Evolutionary conservation across 192 early-diverging fungal species (phyloP), one percentile per base, ranked within the genome.

Genomic region (Paraglomus brasilianum): DNA sequence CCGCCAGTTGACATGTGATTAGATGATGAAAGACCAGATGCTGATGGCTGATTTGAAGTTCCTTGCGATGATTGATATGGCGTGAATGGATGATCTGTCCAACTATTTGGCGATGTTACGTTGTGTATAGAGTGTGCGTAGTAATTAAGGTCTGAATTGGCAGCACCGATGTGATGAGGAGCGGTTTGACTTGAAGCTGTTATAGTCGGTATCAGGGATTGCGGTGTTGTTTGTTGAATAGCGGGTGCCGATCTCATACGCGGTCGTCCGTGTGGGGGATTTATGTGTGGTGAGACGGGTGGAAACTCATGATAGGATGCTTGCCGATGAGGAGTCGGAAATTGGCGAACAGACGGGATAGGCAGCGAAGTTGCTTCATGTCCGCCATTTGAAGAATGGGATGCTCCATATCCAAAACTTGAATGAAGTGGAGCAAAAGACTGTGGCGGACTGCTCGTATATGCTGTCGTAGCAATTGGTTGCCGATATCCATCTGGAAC

Each of bases 301-400:
- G 61, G 61, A 63, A 63, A 63, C 36, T 63, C 61, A 30, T 30
- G 30, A 63, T 47, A 46, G n/a, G 19, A 30, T 41, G 22, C 2
- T 47, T 44, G 43, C 13, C 61, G 44, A 63, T 63, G 30, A 30
- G 30, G 30, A 30, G n/a, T 62, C 60, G 36, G 22, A 45, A 30
- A 63, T 10, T 1, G 1, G 8, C 61, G 41, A 10, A 63, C 8
- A 30, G 61, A 8, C 15, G 61, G 61, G 1, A 63, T 63, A 5
- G 61, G 61, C 47, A 63, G 30, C 10, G 61, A 47, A 45, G 44
- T 42, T 10, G 61, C 15, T 24, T 45, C 43, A 63, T 63, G 43
- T 30, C 14, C 17, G 4, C 11, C 43, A 63, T 24, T 63, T 22
- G 42, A 4, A 43, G 17, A 13, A 47, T 15, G 19, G 47, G 43